Base-by-base conservation (phyloP, 2,329 filamentous ascomycete species). In the Hypoxylon sp. region DNA sequence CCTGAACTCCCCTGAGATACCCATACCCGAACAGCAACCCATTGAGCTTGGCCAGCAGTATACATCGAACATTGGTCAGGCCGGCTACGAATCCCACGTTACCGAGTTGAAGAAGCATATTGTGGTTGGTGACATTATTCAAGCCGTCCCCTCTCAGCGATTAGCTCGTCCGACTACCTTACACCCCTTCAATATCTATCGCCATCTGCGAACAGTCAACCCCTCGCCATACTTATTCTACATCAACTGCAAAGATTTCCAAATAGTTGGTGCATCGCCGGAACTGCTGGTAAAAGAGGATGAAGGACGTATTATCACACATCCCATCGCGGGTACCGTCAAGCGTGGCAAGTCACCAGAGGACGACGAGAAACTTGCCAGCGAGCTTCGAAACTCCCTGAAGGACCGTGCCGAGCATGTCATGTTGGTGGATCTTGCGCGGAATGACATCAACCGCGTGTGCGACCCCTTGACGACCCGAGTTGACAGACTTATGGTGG, bases 191-290 rank as follows among this genome's bases (percentile, higher is more conserved):
- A 99, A 97, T 77, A 90, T 99, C 65, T 99, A 97, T 79, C 86
- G 93, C 45, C 91, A 96, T 70, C 81, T 99, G 26, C 90, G 94
- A 57, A 96, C 91, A n/a, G 90, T 97, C 67, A 99, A 99, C 70
- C 94, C 94, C 0, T 96, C 91, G 6, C 94, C 94, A 0, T 99
- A 99, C 73, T 84, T 99, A 25, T 99, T 99, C 78, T 99, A 92
- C 74, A 84, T 99, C 55, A 86, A 94, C 71, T 97, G 93, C 74
- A 81, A 83, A 53, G 88, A 90, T 67, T 97, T 99, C 74, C 90
- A 97, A 70, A 92, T 99, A 61, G 88, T 99, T 8, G 94, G 94
- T 51, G 94, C 94, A 27, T 96, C 90, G 50, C 94, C 94, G 1
- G 94, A 99, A 74, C 83, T 97, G 55, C 84, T 99, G 34, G 93